phyloP scores from a whole-genome alignment of 441 rosid genomes.

The Breynia disticha region DNA sequence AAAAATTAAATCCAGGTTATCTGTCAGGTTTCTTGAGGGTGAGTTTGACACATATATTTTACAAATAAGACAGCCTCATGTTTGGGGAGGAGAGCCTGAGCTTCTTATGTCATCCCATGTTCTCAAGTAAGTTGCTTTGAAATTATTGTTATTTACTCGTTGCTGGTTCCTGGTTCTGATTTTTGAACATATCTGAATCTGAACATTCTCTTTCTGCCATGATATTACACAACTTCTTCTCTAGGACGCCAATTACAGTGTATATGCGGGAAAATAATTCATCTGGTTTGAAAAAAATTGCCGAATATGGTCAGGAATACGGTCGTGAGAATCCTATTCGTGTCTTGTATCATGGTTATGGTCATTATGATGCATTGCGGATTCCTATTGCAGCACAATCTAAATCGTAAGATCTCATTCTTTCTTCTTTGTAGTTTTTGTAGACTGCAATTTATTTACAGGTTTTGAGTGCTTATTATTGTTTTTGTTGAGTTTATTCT shows the following conservation, averaged over 20 bases:
- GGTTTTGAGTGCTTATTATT: neutral
- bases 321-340: conserved; percentile 42
- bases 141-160: neutral
- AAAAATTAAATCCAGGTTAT: neutral
- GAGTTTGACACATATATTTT: conserved; percentile 49
- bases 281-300: conserved; percentile 34
- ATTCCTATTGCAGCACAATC: conserved; percentile 18
- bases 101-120: conserved; percentile 70
- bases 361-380: conserved; percentile 52
- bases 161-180: too few relatives aligned
- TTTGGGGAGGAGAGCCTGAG: conserved; percentile 82
- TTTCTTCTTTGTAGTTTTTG: neutral
- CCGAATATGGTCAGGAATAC: conserved; percentile 63
- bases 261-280: conserved; percentile 38
- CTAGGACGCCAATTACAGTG: conserved; percentile 50
- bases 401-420: conserved; percentile 34
- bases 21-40: conserved; percentile 52
- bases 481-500: neutral
- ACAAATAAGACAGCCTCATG: conserved; percentile 55
- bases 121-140: conserved; percentile 27
- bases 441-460: too few relatives aligned
- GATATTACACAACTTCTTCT: neutral
- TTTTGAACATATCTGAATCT: neutral
- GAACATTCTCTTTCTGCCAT: neutral
- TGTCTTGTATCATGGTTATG: conserved; percentile 54